phyloP scores from a whole-genome alignment of 768 basidiomycete species.

The Lactarius vividus region DNA sequence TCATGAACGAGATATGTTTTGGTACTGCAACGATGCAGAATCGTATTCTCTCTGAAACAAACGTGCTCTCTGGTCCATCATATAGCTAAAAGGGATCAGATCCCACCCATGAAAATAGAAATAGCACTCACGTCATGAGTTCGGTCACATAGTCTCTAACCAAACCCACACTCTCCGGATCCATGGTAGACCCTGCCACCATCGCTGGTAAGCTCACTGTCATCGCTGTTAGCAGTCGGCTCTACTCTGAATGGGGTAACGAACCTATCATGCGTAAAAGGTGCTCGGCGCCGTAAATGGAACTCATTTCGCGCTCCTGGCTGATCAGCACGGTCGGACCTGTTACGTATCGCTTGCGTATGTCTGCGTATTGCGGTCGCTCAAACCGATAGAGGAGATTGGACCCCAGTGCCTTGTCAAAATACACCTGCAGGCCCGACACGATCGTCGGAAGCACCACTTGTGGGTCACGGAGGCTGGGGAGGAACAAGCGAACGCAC shows the following conservation, averaged over 20 bases:
- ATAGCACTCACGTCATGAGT: slow-evolving; percentile 64
- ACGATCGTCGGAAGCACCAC: slow-evolving; percentile 76
- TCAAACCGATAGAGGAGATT: slow-evolving; percentile 95
- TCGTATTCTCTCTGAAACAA: slow-evolving; percentile 29
- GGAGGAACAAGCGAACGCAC: background rate
- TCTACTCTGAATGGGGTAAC: slow-evolving; percentile 31
- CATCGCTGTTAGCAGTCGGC: background rate
- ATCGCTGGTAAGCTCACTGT: slow-evolving; percentile 89
- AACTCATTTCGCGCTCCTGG: slow-evolving; percentile 82
- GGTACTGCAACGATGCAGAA: slow-evolving; percentile 28
- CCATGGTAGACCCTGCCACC: slow-evolving; percentile 87
- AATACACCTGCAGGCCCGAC: slow-evolving; percentile 85
- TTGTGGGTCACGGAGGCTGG: slow-evolving; percentile 65
- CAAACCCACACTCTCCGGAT: slow-evolving; percentile 77
- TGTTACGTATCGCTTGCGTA: slow-evolving; percentile 70
- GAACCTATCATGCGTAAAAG: slow-evolving; percentile 86
- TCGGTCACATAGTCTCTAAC: slow-evolving; percentile 90
- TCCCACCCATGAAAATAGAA: background rate
- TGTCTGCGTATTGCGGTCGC: slow-evolving; percentile 84
- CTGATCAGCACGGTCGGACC: slow-evolving; percentile 64
- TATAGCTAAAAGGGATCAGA: slow-evolving; percentile 16
- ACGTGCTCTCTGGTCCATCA: slow-evolving; percentile 24
- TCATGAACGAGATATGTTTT: slow-evolving; percentile 29
- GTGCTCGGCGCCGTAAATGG: slow-evolving; percentile 94
- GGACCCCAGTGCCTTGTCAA: slow-evolving; percentile 86